Percentiles rank a stretch among this genome's conserved stretches.
phyloP scores from a whole-genome alignment of 2,329 filamentous ascomycete genomes.

The Microdochium trichocladiopsis region DNA sequence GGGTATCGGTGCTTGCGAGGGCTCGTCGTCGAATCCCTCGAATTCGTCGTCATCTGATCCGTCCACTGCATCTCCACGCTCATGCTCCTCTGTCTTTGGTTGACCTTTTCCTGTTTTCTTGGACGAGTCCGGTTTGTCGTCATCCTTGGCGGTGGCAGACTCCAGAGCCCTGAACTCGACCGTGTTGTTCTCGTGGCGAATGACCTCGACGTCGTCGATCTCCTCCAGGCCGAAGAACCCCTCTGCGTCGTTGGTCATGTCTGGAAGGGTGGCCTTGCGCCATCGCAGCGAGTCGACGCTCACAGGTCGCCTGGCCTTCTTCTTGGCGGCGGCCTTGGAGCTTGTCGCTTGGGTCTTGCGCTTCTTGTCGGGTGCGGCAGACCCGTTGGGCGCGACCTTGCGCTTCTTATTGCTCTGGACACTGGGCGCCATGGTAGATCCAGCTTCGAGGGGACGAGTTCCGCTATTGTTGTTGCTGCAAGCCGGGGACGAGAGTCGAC shows the following conservation, averaged over 20 bases:
- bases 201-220: slow-evolving; percentile 83
- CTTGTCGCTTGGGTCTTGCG: slow-evolving; percentile 14
- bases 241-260: slow-evolving; percentile 80
- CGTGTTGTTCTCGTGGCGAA: slow-evolving; percentile 51
- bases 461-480: neutral
- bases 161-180: slow-evolving; percentile 43
- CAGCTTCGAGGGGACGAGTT: too few species aligned
- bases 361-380: slow-evolving; percentile 4
- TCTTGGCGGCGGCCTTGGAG: slow-evolving; percentile 11
- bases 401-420: slow-evolving; percentile 4
- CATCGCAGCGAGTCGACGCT: slow-evolving; percentile 45
- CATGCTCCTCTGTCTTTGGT: slow-evolving; percentile 10
- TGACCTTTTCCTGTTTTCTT: slow-evolving; percentile 9
- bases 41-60: slow-evolving; percentile 48
- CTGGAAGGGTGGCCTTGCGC: slow-evolving; percentile 59
- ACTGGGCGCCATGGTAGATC: neutral
- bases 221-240: slow-evolving; percentile 92
- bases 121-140: slow-evolving; percentile 3
- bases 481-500: neutral
- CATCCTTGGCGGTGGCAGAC: neutral
- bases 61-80: slow-evolving; percentile 2
- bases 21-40: slow-evolving; percentile 55
- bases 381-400: slow-evolving; percentile 6
- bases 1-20: slow-evolving; percentile 5
- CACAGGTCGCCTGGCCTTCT: slow-evolving; percentile 33